phyloP scores from a whole-genome alignment of 345 rosid species.

The Pistacia atlantica region DNA sequence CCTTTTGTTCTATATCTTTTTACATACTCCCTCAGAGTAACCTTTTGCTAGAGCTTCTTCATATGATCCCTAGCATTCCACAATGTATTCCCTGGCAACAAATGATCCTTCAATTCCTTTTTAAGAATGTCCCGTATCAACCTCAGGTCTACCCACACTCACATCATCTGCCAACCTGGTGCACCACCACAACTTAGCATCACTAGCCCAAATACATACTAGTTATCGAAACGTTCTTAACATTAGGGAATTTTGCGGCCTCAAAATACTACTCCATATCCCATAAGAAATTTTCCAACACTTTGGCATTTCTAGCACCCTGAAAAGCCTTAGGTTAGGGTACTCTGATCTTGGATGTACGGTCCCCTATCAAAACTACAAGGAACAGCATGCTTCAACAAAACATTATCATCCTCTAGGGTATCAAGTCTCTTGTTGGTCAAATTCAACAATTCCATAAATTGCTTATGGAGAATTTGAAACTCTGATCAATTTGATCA shows the following conservation, averaged over 20 bases:
- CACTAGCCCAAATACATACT: conserved; percentile 4
- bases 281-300: not conserved
- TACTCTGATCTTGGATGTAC: too few species aligned
- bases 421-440: too few species aligned
- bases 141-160: not conserved
- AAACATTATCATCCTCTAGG: too few species aligned
- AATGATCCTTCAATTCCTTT: not conserved
- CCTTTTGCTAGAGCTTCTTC: not conserved
- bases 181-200: not conserved
- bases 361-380: too few species aligned
- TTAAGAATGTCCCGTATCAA: not conserved
- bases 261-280: not conserved
- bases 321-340: too few species aligned
- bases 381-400: too few species aligned
- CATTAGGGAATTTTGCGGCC: not conserved
- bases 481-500: too few species aligned
- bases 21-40: not conserved
- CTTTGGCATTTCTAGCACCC: too few species aligned
- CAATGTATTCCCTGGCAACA: not conserved
- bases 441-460: too few species aligned
- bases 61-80: not conserved
- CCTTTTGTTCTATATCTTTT: not conserved
- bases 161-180: not conserved
- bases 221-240: not conserved
- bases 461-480: too few species aligned